Percentiles rank a stretch among this genome's conserved stretches.
These are phyloP conservation scores for Naganishia antarctica DNA, from an alignment of 768 basidiomycete genomes.

Conservation along the genomic window DNA sequence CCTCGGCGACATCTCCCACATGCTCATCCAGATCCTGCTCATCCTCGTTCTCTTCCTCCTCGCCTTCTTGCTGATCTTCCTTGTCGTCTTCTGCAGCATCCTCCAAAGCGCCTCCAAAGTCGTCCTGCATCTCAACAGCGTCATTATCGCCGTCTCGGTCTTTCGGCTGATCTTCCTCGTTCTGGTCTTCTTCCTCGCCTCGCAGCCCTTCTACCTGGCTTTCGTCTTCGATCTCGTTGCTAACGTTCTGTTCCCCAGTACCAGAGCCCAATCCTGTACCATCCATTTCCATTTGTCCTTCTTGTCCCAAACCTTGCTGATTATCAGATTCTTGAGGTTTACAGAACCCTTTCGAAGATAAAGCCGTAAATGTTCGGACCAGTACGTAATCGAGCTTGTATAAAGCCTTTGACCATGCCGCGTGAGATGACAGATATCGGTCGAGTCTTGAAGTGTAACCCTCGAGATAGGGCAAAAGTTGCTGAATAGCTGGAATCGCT, in stretches of 20 bases:
- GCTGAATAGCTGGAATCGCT: conserved; percentile 43
- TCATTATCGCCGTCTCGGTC: conserved; percentile 53
- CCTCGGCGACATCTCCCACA: conserved; percentile 75
- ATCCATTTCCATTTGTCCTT: conserved; percentile 54
- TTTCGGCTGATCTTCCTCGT: conserved; percentile 51
- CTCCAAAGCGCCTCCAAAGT: conserved; percentile 80
- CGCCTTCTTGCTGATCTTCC: conserved; percentile 53
- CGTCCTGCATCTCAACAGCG: conserved; percentile 84
- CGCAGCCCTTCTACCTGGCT: conserved; percentile 90
- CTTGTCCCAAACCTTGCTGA: conserved; percentile 49
- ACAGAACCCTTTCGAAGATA: conserved; percentile 87
- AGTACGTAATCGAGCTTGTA: conserved; percentile 81
- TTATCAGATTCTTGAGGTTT: conserved; percentile 64
- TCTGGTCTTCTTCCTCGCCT: conserved; percentile 54
- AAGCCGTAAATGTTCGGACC: conserved; percentile 64
- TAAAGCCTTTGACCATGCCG: conserved; percentile 59
- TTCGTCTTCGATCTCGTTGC: conserved; percentile 92
- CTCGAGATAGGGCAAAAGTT: conserved; percentile 69
- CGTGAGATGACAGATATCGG: conserved; percentile 54
- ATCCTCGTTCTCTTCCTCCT: conserved; percentile 52
- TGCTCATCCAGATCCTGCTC: conserved; percentile 71
- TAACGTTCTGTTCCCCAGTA: conserved; percentile 75
- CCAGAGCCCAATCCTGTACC: conserved; percentile 89
- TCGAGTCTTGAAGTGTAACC: conserved; percentile 59
- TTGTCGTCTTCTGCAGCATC: conserved; percentile 62